phyloP scores from a whole-genome alignment of 2,329 filamentous ascomycete species.

The Chaetomium strumarium region DNA sequence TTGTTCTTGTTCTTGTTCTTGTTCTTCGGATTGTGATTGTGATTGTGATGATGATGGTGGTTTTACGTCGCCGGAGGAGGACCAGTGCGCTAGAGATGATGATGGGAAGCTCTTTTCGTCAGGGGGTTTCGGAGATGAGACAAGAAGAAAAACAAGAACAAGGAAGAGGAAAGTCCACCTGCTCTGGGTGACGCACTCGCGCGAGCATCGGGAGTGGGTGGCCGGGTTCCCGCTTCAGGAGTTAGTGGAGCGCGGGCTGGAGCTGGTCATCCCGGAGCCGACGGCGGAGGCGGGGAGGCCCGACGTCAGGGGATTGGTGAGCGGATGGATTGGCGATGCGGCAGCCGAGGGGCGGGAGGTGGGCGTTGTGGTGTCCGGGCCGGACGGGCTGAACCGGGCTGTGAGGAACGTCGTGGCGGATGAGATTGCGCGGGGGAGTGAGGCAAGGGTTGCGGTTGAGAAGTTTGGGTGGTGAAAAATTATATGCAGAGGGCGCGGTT shows the following conservation, averaged over 20 bases:
- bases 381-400: slow-evolving; percentile 54
- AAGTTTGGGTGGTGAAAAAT: slow-evolving; percentile 59
- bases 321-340: slow-evolving; percentile 30
- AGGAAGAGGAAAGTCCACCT: slow-evolving; percentile 40
- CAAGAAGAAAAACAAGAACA: no score
- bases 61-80: background rate
- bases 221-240: slow-evolving; percentile 43
- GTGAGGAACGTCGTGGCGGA: slow-evolving; percentile 54
- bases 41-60: background rate
- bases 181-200: slow-evolving; percentile 54
- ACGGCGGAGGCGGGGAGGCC: slow-evolving; percentile 49
- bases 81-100: background rate
- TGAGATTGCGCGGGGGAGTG: slow-evolving; percentile 41
- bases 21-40: background rate
- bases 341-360: slow-evolving; percentile 29
- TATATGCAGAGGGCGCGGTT: background rate
- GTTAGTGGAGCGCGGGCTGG: slow-evolving; percentile 42
- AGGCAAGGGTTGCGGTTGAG: slow-evolving; percentile 53
- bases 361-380: slow-evolving; percentile 55
- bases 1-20: no score
- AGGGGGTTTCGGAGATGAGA: background rate
- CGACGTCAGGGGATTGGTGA: slow-evolving; percentile 42
- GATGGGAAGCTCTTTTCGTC: background rate
- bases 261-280: slow-evolving; percentile 48
- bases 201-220: slow-evolving; percentile 49